Conservation (phyloP, 2,329 filamentous ascomycete species). For the Tricladium varicosporioides region DNA sequence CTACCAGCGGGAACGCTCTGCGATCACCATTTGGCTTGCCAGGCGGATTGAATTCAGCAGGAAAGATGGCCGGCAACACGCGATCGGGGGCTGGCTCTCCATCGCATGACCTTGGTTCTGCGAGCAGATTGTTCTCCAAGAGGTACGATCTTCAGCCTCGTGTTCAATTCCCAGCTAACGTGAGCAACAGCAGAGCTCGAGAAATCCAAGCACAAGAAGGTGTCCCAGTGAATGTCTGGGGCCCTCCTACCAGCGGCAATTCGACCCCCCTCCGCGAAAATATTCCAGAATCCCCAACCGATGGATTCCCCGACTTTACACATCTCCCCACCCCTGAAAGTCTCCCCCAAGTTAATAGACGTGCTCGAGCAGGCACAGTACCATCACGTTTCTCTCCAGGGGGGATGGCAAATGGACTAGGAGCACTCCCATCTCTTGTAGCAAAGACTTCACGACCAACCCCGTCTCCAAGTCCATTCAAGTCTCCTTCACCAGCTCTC, state of each 20-base stretch:
- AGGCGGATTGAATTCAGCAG: constrained; percentile 56
- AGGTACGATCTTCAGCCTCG: constrained; percentile 58
- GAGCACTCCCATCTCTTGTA: constrained; percentile 51
- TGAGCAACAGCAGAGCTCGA: constrained; percentile 62
- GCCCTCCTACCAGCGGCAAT: constrained; percentile 92
- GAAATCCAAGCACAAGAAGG: constrained; percentile 98
- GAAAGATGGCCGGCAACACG: constrained; percentile 57
- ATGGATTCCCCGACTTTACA: constrained; percentile 90
- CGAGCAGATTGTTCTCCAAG: constrained; percentile 80
- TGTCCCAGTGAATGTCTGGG: constrained; percentile 76
- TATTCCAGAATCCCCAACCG: constrained; percentile 93
- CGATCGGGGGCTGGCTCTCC: constrained; percentile 93
- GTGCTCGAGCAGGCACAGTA: constrained; percentile 91
- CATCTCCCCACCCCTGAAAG: constrained; percentile 66
- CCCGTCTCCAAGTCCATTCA: constrained; percentile 84
- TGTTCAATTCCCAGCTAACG: constrained; percentile 10
- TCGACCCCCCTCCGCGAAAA: constrained; percentile 95
- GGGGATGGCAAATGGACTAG: constrained; percentile 54
- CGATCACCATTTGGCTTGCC: constrained; percentile 73
- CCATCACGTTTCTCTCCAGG: constrained; percentile 89
- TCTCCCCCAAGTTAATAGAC: constrained; percentile 63
- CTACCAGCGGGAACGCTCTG: constrained; percentile 58
- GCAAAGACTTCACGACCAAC: constrained; percentile 82
- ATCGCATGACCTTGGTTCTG: constrained; percentile 76
- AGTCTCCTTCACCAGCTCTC: constrained; percentile 60